phyloP scores from a whole-genome alignment of 805 yeast genomes.

The Tetrapisispora arboricola region DNA sequence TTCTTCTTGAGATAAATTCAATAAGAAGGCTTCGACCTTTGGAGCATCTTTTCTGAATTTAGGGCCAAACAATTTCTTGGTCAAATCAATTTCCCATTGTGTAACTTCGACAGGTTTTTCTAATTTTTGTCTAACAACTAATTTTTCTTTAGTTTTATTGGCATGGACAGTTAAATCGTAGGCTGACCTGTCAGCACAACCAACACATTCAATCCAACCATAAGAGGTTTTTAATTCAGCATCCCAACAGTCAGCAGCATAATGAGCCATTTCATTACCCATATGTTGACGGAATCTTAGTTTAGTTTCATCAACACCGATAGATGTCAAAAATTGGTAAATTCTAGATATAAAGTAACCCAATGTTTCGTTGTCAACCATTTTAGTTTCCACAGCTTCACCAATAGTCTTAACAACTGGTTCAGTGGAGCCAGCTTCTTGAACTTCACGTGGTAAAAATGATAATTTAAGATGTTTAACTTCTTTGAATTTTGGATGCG shows the following conservation, averaged over 20 bases:
- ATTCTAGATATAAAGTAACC: conserved; percentile 96
- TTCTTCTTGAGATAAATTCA: conserved; percentile 71
- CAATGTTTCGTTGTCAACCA: conserved; percentile 93
- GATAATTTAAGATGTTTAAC: conserved; percentile 62
- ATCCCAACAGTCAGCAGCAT: conserved; percentile 99
- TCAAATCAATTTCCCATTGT: conserved; percentile 72
- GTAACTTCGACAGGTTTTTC: conserved; percentile 78
- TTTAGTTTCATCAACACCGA: conserved; percentile 79
- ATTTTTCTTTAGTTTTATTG: conserved; percentile 87
- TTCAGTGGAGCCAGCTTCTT: conserved; percentile 73
- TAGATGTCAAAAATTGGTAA: conserved; percentile 67
- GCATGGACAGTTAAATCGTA: conserved; percentile 93
- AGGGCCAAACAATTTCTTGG: conserved; percentile 96
- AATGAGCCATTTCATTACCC: conserved; percentile 99
- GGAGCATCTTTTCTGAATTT: conserved; percentile 96
- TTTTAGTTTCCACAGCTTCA: conserved; percentile 77
- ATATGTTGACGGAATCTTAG: conserved; percentile 97
- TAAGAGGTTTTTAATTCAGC: conserved; percentile 92
- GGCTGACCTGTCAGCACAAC: conserved; percentile 99
- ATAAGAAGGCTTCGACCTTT: conserved; percentile 72
- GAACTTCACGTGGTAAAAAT: conserved; percentile 80
- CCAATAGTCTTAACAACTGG: conserved; percentile 62
- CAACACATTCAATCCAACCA: conserved; percentile 99
- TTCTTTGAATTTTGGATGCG: conserved; percentile 69
- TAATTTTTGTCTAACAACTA: conserved; percentile 86